phyloP scores from a whole-genome alignment of 2,329 filamentous ascomycete species.

The Drechslera avenae region DNA sequence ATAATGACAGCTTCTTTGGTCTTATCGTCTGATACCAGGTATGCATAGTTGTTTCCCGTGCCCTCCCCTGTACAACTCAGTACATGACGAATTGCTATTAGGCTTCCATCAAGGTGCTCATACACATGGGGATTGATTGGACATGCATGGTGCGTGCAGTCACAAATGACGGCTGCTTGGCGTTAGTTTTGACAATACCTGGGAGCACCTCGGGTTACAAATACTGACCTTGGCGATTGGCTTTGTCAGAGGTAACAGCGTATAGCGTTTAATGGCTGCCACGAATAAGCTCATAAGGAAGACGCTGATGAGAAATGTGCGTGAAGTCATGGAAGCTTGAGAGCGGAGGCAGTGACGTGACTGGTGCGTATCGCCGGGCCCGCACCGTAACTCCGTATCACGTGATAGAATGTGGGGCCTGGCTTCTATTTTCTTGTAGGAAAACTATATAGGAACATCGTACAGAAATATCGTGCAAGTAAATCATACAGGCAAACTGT shows the following conservation, averaged over 20 bases:
- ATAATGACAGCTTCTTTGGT: constrained; percentile 65
- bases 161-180: constrained; percentile 28
- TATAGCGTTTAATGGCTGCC: constrained; percentile 32
- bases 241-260: constrained; percentile 24
- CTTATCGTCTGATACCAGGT: constrained; percentile 60
- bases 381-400: too few species aligned
- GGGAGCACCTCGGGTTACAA: neutral
- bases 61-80: constrained; percentile 67
- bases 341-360: constrained; percentile 31
- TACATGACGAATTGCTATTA: constrained; percentile 2
- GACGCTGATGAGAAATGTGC: constrained; percentile 39
- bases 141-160: constrained; percentile 73
- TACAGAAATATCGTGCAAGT: too few species aligned
- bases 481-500: too few species aligned
- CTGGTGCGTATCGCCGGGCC: constrained; percentile 5
- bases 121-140: constrained; percentile 88
- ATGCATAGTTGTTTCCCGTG: constrained; percentile 81
- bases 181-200: constrained; percentile 21
- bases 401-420: too few species aligned
- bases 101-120: constrained; percentile 34
- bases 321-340: constrained; percentile 58
- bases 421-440: too few species aligned
- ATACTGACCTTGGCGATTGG: constrained; percentile 18
- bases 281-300: constrained; percentile 45
- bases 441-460: too few species aligned